phyloP scores from a whole-genome alignment of 1,284 basidiomycete species.

The Ceratobasidium sp. region DNA sequence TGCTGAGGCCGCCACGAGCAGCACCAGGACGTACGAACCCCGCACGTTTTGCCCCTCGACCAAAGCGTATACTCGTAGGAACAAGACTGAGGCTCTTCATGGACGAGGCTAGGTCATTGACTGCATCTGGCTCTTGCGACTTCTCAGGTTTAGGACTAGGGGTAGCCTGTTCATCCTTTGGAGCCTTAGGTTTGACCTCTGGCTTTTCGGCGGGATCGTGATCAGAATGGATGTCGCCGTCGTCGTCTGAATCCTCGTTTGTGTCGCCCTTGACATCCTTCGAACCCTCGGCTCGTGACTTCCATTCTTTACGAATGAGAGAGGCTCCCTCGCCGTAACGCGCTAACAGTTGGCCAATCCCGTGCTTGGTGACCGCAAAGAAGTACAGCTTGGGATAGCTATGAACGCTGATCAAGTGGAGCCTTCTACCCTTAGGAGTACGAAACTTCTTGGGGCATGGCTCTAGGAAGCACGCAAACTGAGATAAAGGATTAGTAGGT shows the following conservation, averaged over 20 bases:
- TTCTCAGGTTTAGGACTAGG: conserved; percentile 43
- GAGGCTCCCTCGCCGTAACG: conserved; percentile 85
- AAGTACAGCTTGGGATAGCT: conserved; percentile 89
- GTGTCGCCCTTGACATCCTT: conserved; percentile 59
- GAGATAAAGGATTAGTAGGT: conserved; percentile 23
- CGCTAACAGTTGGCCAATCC: conserved; percentile 80
- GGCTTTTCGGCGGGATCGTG: conserved; percentile 46
- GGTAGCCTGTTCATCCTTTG: background rate
- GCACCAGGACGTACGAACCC: conserved; percentile 50
- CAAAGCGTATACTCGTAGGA: conserved; percentile 76
- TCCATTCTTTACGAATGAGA: conserved; percentile 79
- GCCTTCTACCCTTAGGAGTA: conserved; percentile 81
- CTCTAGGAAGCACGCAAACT: conserved; percentile 87
- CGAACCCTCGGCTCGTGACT: conserved; percentile 51
- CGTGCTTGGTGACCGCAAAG: conserved; percentile 90
- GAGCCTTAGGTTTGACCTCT: conserved; percentile 44
- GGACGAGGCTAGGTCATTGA: conserved; percentile 65
- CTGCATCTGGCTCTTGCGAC: conserved; percentile 53
- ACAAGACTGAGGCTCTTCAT: conserved; percentile 76
- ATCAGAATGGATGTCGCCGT: conserved; percentile 52
- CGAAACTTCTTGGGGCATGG: conserved; percentile 76
- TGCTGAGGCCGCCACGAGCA: conserved; percentile 36
- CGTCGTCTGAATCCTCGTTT: conserved; percentile 43
- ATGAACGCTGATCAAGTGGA: conserved; percentile 87
- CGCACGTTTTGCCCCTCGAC: conserved; percentile 67